These are phyloP conservation scores for Epichloe brachyelytri DNA, from an alignment of 2,329 filamentous ascomycete genomes.

Conservation along the genomic window DNA sequence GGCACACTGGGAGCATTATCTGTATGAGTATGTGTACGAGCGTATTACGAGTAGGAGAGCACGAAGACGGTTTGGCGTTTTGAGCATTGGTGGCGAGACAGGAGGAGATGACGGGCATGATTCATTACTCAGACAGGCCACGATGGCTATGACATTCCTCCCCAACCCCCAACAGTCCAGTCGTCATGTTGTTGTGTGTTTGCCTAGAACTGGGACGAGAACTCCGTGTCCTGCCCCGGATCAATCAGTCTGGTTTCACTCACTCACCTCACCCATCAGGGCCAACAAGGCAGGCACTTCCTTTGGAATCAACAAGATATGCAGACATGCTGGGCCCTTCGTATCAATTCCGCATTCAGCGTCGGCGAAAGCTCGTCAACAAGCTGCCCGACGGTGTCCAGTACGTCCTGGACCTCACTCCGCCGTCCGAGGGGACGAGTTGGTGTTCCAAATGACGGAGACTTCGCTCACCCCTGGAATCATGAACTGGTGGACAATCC, in stretches of 20 bases:
- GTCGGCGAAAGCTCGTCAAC: conserved; percentile 23
- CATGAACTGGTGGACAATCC: conserved; percentile 39
- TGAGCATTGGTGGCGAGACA: background rate
- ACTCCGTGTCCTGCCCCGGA: too few species aligned
- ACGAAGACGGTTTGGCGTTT: conserved; percentile 36
- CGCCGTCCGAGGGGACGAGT: conserved; percentile 49
- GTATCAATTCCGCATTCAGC: conserved; percentile 26
- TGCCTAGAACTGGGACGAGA: too few species aligned
- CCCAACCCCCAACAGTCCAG: too few species aligned
- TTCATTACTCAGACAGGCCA: too few species aligned
- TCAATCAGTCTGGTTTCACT: too few species aligned
- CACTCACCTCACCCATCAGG: background rate
- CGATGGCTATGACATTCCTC: too few species aligned
- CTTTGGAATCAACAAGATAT: conserved; percentile 30
- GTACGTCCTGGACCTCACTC: conserved; percentile 52
- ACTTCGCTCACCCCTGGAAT: conserved; percentile 44
- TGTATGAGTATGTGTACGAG: background rate
- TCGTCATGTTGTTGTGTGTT: too few species aligned
- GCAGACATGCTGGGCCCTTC: conserved; percentile 28
- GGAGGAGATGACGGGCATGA: background rate
- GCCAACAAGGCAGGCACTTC: background rate
- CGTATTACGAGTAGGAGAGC: too few species aligned
- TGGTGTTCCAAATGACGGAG: conserved; percentile 44
- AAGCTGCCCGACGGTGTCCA: conserved; percentile 31
- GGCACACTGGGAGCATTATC: background rate